A percentile compares a stretch with the other conserved stretches of the same genome.
phyloP scores from a whole-genome alignment of 2,329 filamentous ascomycete species.

The Curvularia sp. region DNA sequence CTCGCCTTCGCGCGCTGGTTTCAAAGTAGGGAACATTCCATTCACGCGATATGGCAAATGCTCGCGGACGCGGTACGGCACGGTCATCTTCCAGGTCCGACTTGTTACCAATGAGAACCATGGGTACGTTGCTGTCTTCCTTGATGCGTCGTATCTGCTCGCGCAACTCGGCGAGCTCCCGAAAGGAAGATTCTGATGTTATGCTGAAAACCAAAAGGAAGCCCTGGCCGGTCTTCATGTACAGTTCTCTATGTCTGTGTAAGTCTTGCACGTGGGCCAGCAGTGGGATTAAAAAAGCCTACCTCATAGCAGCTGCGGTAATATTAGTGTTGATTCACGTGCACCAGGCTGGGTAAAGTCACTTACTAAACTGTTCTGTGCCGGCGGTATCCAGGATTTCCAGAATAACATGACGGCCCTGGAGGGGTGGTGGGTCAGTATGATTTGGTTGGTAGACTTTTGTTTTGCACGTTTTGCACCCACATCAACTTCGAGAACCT shows the following conservation, averaged over 20 bases:
- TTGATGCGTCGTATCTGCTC: conserved; percentile 93
- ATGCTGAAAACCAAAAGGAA: conserved; percentile 94
- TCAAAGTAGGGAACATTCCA: conserved; percentile 94
- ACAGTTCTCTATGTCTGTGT: conserved; percentile 39
- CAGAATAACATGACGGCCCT: conserved; percentile 87
- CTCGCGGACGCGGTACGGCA: conserved; percentile 76
- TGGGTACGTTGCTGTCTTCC: conserved; percentile 81
- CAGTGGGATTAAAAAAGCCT: conserved; percentile 18
- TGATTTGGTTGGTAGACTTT: neutral
- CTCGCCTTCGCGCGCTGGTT: conserved; percentile 79
- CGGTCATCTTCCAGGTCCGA: conserved; percentile 88
- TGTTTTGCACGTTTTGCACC: conserved; percentile 51
- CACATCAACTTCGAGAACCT: conserved; percentile 79
- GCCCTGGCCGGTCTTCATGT: conserved; percentile 93
- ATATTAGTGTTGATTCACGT: conserved; percentile 25
- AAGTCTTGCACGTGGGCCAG: conserved; percentile 21
- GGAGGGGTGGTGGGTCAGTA: conserved; percentile 22
- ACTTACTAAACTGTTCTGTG: conserved; percentile 90
- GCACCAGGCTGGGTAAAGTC: neutral
- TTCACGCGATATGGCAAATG: conserved; percentile 82
- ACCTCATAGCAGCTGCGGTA: conserved; percentile 46
- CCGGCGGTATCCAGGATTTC: conserved; percentile 93
- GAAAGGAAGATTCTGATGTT: conserved; percentile 81
- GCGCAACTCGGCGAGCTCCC: conserved; percentile 79
- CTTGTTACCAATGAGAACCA: conserved; percentile 93